Evolutionary conservation across 2,329 filamentous ascomycete genomes (phyloP), one percentile per base, ranked within the genome.

Genomic region (Fusarium neocosmosporiellum): DNA sequence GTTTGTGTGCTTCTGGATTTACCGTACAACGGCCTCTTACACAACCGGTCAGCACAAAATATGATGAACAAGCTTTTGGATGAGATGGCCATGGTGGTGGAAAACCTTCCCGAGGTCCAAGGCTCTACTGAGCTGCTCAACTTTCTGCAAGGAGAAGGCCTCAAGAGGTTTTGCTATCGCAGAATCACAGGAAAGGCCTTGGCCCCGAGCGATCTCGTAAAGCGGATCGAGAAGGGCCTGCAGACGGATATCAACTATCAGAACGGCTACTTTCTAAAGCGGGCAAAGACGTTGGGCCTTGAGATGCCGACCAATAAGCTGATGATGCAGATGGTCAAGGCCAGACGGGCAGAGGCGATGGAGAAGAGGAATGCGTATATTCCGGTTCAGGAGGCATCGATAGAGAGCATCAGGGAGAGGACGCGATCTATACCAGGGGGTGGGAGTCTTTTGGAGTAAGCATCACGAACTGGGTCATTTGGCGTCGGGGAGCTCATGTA

Each of bases 221-320:
- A 88, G 61, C 90, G 92, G 76, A 84, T 95, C 14, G 83, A 89
- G 13, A 80, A 82, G 1, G 92, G 93, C 2, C 83, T 84, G 69
- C 83, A 86, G 66, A 94, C 94, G 0, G 94, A 98, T 77, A 89
- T 98, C 43, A 90, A 95, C 53, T 97, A 92, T 77, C 88, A 96
- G 74, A 98, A 97, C 80, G 96, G 95, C 1, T 99, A 96, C 83
- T 92, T 99, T 67, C 87, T 97, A 34, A 87, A 85, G 59, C 88
- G 92, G 43, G 96, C 93, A 0, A 87, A 89, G 75, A 89, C 93
- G 79, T 77, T 95, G 68, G 93, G 94, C 2, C 85, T 98, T n/a
- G 85, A 89, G 59, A 91, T 91, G 76, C 89, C 90, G 13, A 85
- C 92, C 69, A 96, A 97, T 79, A 91, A 91, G 75, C 88, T 93